Base-by-base conservation (phyloP, 2,329 filamentous ascomycete genomes). In the Fonsecaea pedrosoi region DNA sequence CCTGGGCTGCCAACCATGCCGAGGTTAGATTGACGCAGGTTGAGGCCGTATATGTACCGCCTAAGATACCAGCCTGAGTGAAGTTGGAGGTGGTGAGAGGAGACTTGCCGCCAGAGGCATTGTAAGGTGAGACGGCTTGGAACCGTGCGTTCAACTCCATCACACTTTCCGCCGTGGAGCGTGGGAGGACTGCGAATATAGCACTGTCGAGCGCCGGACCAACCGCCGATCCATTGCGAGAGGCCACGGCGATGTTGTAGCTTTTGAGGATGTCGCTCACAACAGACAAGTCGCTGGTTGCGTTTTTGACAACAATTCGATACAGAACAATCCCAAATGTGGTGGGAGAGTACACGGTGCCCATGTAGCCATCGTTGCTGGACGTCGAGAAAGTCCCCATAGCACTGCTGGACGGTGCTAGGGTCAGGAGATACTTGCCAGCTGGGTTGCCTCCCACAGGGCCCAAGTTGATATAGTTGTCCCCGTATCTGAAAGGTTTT, bases 381-480 rank as follows among this genome's bases (percentile, higher is more conserved):
- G 45, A 30, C 8, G 18, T 50, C 9, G 45, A 50, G 8, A 50
- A 50, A 50, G 45, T 50, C 45, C 45, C 45, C 45, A 50, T 50
- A 21, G 9, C 21, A 25, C 45, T 30, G 5, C 45, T 50, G 10
- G 45, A 50, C 10, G 45, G 45, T 21, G 45, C 45, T 10, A 50
- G 18, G 18, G 45, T 50, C 3, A 50, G 45, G 10, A 50, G 45
- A 50, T 50, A 50, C 18, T 50, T 25, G 9, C 45, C 45, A 12
- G 45, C 21, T 5, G 45, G 18, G 25, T 50, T 50, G 21, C 45
- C 45, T 18, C 45, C 45, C 1, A 30, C 45, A 10, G 45, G 45
- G 12, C 45, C 45, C 21, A 50, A 15, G 5, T 50, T 50, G 9
- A 50, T 30, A 25, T 50, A 50, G 12, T 50, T 50, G 10, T 50